These are phyloP conservation scores for Cardamine chenopodiifolia DNA, from an alignment of 345 rosid species.

Conservation along the genomic window DNA sequence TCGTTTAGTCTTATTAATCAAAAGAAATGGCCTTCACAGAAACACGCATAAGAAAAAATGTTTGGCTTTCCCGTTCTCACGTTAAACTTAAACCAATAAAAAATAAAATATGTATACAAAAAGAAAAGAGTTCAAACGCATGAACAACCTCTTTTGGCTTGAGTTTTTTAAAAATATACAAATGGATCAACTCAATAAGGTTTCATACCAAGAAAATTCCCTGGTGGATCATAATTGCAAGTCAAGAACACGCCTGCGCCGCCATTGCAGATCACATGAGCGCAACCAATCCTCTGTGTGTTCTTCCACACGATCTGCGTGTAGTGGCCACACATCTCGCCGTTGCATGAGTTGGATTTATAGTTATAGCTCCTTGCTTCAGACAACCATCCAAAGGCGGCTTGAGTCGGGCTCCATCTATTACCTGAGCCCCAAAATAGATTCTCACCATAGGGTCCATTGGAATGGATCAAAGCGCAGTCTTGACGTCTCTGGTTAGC, in stretches of 20 bases:
- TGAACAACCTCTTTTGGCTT: constrained; percentile 18
- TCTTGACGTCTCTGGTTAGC: constrained; percentile 64
- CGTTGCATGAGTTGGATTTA: constrained; percentile 57
- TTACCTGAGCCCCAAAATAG: constrained; percentile 90
- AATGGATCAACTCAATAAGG: constrained; percentile 59
- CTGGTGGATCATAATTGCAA: constrained; percentile 93
- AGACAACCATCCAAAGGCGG: constrained; percentile 63
- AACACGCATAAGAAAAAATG: constrained; percentile 13
- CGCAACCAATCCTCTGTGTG: constrained; percentile 71
- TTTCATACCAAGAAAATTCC: constrained; percentile 70
- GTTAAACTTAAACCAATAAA: constrained; percentile 33
- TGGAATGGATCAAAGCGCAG: constrained; percentile 71
- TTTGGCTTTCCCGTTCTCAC: constrained; percentile 22
- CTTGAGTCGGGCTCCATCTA: constrained; percentile 72
- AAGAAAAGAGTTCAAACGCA: constrained; percentile 18
- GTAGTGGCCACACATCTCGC: constrained; percentile 77
- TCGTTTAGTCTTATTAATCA: constrained; percentile 37
- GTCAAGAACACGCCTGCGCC: constrained; percentile 66
- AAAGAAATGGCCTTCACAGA: constrained; percentile 16
- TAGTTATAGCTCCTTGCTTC: constrained; percentile 62
- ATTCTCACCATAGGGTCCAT: constrained; percentile 89
- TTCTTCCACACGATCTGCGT: constrained; percentile 81
- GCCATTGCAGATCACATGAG: constrained; percentile 53
- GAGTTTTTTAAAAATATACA: constrained; percentile 16
- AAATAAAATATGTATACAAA: constrained; percentile 24